Base-by-base conservation (phyloP, 345 rosid species). In the Citrus glauca region DNA sequence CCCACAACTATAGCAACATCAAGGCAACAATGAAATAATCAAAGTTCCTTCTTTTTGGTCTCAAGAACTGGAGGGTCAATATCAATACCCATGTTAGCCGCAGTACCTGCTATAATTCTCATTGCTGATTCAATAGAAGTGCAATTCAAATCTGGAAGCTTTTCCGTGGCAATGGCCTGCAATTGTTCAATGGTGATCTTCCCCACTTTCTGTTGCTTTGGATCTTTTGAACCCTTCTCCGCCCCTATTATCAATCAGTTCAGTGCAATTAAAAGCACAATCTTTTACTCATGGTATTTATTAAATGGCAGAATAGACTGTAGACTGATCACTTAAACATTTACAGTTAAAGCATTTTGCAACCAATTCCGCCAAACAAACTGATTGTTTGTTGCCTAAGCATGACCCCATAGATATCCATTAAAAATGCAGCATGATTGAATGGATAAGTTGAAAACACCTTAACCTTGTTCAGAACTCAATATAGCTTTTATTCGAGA, bases 91-190 rank as follows among this genome's bases (percentile, higher is more conserved):
- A 94, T 94, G 73, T 93, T 94, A 72, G 94, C 95, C 22, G 98
- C 97, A 13, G 98, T 94, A 35, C 98, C 97, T 4, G 98, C 98
- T 79, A 93, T 92, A 71, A 91, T 85, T 85, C 97, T 90, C 97
- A 90, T 93, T 9, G 97, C 98, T 6, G 98, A 91, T 79, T 93
- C 98, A 68, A 94, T 78, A 19, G 84, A 88, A 0, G 83, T 86
- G 80, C 98, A 93, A 78, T 93, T 94, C 81, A 93, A 81, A 77
- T 93, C 97, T 0, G 94, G 97, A 65, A 94, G 91, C 89, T 93
- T 94, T 87, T 93, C 97, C 4, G 90, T 32, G 13, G 97, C 98
- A 14, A 94, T 88, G 66, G 84, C 62, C 2, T 89, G 93, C 40
- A 92, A 68, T 74, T 92, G 94, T 7, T 94, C 97, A 22, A 88